phyloP scores from a whole-genome alignment of 768 basidiomycete genomes.

The Hericium coralloides region DNA sequence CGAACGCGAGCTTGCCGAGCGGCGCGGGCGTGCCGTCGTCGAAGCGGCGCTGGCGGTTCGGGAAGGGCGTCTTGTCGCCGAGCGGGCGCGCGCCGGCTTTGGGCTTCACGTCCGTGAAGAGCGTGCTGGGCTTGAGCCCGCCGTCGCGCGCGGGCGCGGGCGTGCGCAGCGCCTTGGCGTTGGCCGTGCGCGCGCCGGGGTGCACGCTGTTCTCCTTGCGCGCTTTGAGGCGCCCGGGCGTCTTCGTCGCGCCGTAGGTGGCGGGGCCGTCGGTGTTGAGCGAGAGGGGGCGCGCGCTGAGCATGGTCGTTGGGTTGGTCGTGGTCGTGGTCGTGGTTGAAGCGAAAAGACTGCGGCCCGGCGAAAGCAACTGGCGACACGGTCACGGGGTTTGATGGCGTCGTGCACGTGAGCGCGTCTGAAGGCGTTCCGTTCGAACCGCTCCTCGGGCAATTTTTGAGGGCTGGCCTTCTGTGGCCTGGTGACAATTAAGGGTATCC shows the following conservation, averaged over 20 bases:
- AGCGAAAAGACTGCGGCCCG: not conserved
- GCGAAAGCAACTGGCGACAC: not conserved
- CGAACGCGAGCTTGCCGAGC: slow-evolving; percentile 28
- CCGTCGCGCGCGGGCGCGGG: slow-evolving; percentile 25
- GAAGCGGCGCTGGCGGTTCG: slow-evolving; percentile 44
- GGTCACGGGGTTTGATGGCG: not conserved
- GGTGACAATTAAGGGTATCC: no score
- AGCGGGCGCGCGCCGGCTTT: slow-evolving; percentile 36
- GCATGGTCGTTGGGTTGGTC: slow-evolving; percentile 6
- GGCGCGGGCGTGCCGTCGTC: slow-evolving; percentile 20
- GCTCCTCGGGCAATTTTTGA: no score
- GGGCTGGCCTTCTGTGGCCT: no score
- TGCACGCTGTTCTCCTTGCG: slow-evolving; percentile 40
- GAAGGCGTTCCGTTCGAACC: no score
- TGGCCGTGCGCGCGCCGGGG: slow-evolving; percentile 31
- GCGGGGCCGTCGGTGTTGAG: slow-evolving; percentile 19
- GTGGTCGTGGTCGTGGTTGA: slow-evolving; percentile 4
- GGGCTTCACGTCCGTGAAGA: not conserved
- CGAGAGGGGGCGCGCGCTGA: slow-evolving; percentile 14
- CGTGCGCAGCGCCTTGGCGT: slow-evolving; percentile 26
- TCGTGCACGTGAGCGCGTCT: not conserved
- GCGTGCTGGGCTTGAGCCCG: slow-evolving; percentile 3
- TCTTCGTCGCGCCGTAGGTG: slow-evolving; percentile 29
- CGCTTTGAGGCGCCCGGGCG: slow-evolving; percentile 43
- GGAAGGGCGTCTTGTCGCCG: slow-evolving; percentile 69